These are phyloP conservation scores for Chaetomiaceae sp. DNA, from an alignment of 2,329 filamentous ascomycete species.

Conservation along the genomic window DNA sequence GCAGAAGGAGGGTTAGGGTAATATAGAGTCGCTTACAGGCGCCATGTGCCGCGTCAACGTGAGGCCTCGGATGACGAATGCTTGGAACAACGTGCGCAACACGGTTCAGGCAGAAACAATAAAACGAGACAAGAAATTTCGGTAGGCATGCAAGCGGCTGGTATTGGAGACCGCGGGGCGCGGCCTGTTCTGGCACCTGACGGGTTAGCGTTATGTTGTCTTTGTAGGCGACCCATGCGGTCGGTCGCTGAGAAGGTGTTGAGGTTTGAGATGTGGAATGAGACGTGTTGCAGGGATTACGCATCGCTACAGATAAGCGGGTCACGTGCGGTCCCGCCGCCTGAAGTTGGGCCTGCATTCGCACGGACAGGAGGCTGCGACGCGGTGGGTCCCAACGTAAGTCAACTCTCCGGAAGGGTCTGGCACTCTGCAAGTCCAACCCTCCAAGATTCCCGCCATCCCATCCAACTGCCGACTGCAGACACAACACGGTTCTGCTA, in stretches of 20 bases:
- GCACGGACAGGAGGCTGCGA: conserved; percentile 7
- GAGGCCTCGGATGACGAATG: conserved; percentile 4
- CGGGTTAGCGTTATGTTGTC: too few species aligned
- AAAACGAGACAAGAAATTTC: too few species aligned
- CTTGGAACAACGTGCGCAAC: neutral
- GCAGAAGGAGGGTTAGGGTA: too few species aligned
- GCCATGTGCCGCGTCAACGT: conserved; percentile 7
- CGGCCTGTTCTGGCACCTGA: too few species aligned
- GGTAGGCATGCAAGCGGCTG: too few species aligned
- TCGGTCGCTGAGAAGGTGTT: too few species aligned
- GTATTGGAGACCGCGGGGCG: too few species aligned
- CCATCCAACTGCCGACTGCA: neutral
- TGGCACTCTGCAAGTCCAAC: conserved; percentile 6
- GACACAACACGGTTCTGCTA: neutral
- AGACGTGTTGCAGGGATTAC: too few species aligned
- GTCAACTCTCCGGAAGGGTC: neutral
- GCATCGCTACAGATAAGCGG: too few species aligned
- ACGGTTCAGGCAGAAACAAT: neutral
- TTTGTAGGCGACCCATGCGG: too few species aligned
- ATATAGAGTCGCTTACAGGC: too few species aligned
- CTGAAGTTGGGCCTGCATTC: neutral
- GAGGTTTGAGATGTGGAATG: too few species aligned
- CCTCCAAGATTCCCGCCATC: conserved; percentile 12
- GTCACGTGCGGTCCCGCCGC: neutral
- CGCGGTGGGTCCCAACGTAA: conserved; percentile 8